Conservation (phyloP, 2,329 filamentous ascomycete species). For the Aspergillus sp. region DNA sequence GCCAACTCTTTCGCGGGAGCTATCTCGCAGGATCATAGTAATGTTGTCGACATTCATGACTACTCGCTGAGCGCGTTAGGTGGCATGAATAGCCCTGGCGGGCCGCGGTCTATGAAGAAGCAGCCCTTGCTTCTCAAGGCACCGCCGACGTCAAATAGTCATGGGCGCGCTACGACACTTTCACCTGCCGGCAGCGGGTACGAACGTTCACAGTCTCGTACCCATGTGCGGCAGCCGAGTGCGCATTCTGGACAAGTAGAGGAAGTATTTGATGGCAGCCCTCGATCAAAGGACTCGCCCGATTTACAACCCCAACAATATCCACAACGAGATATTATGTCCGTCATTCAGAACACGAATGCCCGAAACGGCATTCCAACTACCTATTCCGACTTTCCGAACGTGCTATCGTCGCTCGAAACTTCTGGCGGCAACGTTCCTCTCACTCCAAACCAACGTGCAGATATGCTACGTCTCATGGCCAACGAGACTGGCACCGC, state of each 20-base stretch:
- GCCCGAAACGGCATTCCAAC: constrained; percentile 46
- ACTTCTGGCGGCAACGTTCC: constrained; percentile 48
- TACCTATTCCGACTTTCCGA: constrained; percentile 49
- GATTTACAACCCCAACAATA: constrained; percentile 29
- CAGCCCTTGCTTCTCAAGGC: constrained; percentile 54
- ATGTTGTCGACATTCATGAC: constrained; percentile 66
- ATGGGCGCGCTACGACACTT: constrained; percentile 40
- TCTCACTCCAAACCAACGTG: constrained; percentile 51
- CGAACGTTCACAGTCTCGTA: constrained; percentile 33
- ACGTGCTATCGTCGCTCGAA: constrained; percentile 51
- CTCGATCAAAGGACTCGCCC: constrained; percentile 29
- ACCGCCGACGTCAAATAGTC: constrained; percentile 37
- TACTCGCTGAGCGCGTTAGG: constrained; percentile 42
- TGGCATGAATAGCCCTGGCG: constrained; percentile 37
- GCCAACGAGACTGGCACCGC: constrained; percentile 51
- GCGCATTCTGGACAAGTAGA: constrained; percentile 45
- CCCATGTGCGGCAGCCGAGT: constrained; percentile 37
- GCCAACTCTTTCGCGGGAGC: constrained; percentile 81
- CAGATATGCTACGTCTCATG: constrained; percentile 53
- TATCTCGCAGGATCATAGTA: constrained; percentile 67
- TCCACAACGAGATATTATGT: constrained; percentile 54
- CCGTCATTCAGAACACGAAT: constrained; percentile 53
- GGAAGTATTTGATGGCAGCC: constrained; percentile 50
- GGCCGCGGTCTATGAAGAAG: constrained; percentile 50
- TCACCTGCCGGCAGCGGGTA: constrained; percentile 42